These are phyloP conservation scores for Penicillium cinerascens DNA, from an alignment of 495 filamentous ascomycete species.

Conservation along the genomic window DNA sequence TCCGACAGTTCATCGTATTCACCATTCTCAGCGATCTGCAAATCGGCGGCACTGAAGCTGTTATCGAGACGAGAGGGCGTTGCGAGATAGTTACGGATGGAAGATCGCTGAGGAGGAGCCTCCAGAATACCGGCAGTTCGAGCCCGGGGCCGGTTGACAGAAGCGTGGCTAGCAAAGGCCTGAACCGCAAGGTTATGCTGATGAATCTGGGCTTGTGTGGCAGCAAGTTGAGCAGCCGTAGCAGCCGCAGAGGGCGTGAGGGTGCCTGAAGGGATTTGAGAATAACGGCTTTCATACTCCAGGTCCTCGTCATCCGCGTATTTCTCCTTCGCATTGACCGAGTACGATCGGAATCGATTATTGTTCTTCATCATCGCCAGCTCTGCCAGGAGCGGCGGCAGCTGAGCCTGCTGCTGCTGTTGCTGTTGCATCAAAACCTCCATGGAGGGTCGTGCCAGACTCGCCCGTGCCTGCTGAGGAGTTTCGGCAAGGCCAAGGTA, in stretches of 20 bases:
- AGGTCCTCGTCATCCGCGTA: constrained; percentile 93
- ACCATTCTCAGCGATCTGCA: constrained; percentile 65
- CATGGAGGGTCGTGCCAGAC: constrained; percentile 56
- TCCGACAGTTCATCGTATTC: constrained; percentile 71
- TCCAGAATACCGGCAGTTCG: constrained; percentile 89
- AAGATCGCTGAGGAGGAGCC: constrained; percentile 66
- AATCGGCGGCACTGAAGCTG: constrained; percentile 76
- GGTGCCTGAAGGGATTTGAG: constrained; percentile 62
- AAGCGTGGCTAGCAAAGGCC: constrained; percentile 80
- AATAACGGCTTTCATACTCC: constrained; percentile 59
- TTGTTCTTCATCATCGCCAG: constrained; percentile 72
- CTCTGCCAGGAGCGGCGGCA: constrained; percentile 74
- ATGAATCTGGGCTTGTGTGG: constrained; percentile 86
- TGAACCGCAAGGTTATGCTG: constrained; percentile 93
- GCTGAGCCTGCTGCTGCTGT: constrained; percentile 52
- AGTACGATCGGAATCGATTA: constrained; percentile 92
- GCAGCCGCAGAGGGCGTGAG: constrained; percentile 66
- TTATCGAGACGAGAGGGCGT: constrained; percentile 76
- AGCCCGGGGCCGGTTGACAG: constrained; percentile 78
- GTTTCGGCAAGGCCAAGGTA: constrained; percentile 95
- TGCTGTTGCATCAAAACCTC: constrained; percentile 52
- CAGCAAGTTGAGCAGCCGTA: constrained; percentile 67
- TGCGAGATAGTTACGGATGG: constrained; percentile 74
- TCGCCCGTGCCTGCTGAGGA: constrained; percentile 73
- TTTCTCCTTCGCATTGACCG: constrained; percentile 97